phyloP scores from a whole-genome alignment of 208 protist species.

The Trypanosoma caninum region DNA sequence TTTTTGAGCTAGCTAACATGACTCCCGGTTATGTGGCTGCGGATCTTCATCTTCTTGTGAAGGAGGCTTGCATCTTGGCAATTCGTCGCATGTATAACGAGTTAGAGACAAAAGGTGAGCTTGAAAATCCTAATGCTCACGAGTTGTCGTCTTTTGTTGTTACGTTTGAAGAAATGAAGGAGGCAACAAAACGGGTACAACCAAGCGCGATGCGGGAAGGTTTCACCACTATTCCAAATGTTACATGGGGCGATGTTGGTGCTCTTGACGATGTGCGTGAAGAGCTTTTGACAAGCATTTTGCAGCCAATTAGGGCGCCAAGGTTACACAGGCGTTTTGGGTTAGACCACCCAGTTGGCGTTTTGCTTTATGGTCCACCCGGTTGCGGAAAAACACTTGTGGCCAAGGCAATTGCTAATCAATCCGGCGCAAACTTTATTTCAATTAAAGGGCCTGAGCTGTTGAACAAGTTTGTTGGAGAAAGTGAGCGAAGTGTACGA shows the following conservation, averaged over 20 bases:
- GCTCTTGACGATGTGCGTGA: slow-evolving; percentile 93
- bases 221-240: slow-evolving; percentile 96
- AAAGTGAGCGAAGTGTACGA: slow-evolving; percentile 98
- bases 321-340: slow-evolving; percentile 91
- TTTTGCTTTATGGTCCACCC: slow-evolving; percentile 98
- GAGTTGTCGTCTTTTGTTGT: slow-evolving; percentile 66
- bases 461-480: slow-evolving; percentile 99
- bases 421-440: slow-evolving; percentile 98
- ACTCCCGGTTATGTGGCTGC: slow-evolving; percentile 98
- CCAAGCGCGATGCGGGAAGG: slow-evolving; percentile 97
- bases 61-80: slow-evolving; percentile 90
- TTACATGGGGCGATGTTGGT: slow-evolving; percentile 97
- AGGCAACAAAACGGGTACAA: slow-evolving; percentile 95
- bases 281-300: slow-evolving; percentile 91
- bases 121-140: slow-evolving; percentile 48
- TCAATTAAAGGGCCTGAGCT: slow-evolving; percentile 98
- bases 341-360: slow-evolving; percentile 87
- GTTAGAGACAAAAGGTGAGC: slow-evolving; percentile 34
- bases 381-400: slow-evolving; percentile 98
- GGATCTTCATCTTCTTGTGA: slow-evolving; percentile 95
- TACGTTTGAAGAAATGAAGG: slow-evolving; percentile 76
- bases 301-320: slow-evolving; percentile 91
- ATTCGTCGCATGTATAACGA: slow-evolving; percentile 84
- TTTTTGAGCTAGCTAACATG: slow-evolving; percentile 91
- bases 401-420: slow-evolving; percentile 94